These are phyloP conservation scores for Backusella parvicylindrica DNA, from an alignment of 192 early-diverging fungal genomes.

Conservation along the genomic window DNA sequence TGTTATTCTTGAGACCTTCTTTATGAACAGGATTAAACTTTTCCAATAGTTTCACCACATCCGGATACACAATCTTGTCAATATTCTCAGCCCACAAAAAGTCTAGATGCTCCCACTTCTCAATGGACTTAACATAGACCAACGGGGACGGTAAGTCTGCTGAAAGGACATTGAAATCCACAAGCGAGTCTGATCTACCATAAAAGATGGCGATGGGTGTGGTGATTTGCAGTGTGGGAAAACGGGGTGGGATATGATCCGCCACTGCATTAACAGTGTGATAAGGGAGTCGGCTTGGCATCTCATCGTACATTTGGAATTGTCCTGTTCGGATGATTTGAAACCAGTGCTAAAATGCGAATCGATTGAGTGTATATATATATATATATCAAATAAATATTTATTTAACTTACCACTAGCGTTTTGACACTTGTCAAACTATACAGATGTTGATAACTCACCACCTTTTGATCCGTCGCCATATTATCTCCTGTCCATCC, in stretches of 20 bases:
- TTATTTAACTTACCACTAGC: conserved; percentile 64
- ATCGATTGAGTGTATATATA: background rate
- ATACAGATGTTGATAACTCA: conserved; percentile 84
- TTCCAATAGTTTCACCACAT: conserved; percentile 37
- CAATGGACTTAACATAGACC: conserved; percentile 55
- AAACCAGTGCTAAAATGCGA: conserved; percentile 73
- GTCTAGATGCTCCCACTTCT: conserved; percentile 76
- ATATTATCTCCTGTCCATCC: conserved; percentile 74
- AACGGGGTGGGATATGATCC: conserved; percentile 64
- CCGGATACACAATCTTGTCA: conserved; percentile 42
- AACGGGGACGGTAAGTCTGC: conserved; percentile 49
- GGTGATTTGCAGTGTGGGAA: conserved; percentile 74
- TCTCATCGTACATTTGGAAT: conserved; percentile 94
- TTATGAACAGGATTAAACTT: conserved; percentile 25
- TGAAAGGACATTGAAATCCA: conserved; percentile 61
- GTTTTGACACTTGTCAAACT: conserved; percentile 87
- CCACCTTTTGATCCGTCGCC: conserved; percentile 68
- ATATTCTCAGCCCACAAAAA: conserved; percentile 49
- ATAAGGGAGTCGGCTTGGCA: conserved; percentile 56
- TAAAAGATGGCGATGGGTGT: conserved; percentile 92
- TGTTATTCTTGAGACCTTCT: background rate
- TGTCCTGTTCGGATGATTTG: conserved; percentile 85
- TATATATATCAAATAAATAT: background rate
- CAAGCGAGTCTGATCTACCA: conserved; percentile 82
- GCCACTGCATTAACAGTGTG: conserved; percentile 37